These are phyloP conservation scores for Hericium erinaceus DNA, from an alignment of 768 basidiomycete species.

Conservation along the genomic window DNA sequence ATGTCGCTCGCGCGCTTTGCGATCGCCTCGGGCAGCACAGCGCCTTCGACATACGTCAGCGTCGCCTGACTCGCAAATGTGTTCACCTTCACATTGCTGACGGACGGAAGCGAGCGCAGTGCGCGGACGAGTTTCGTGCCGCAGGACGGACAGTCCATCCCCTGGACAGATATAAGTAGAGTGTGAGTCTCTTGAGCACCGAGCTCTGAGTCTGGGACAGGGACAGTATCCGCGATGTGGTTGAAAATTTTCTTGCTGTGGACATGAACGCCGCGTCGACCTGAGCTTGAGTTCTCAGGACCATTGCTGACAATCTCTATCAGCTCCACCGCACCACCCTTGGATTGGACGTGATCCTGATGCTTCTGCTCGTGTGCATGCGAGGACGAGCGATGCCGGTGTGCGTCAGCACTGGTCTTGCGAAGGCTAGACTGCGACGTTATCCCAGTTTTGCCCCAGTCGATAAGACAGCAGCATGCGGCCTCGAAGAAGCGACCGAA, in stretches of 20 bases:
- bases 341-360: not conserved
- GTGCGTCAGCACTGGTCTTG: not conserved
- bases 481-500: constrained; percentile 7
- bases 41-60: constrained; percentile 7
- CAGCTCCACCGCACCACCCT: not conserved
- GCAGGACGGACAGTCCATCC: constrained; percentile 13
- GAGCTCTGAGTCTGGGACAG: not conserved
- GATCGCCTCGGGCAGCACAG: constrained; percentile 3
- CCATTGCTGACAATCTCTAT: no score
- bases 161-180: constrained; percentile 3
- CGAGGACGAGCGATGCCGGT: not conserved
- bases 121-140: constrained; percentile 1
- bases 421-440: not conserved
- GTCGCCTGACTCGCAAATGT: constrained; percentile 5
- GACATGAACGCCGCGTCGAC: not conserved
- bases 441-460: constrained; percentile 1
- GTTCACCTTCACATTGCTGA: constrained; percentile 10
- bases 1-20: constrained; percentile 2
- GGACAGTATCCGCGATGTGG: not conserved
- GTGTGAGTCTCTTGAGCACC: not conserved
- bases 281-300: no score
- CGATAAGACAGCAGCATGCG: constrained; percentile 8
- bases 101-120: constrained; percentile 8
- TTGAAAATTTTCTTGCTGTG: not conserved
- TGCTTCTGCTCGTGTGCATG: not conserved